These are phyloP conservation scores for Sanghuangporus sanghuang DNA, from an alignment of 1,284 basidiomycete genomes.

Conservation along the genomic window DNA sequence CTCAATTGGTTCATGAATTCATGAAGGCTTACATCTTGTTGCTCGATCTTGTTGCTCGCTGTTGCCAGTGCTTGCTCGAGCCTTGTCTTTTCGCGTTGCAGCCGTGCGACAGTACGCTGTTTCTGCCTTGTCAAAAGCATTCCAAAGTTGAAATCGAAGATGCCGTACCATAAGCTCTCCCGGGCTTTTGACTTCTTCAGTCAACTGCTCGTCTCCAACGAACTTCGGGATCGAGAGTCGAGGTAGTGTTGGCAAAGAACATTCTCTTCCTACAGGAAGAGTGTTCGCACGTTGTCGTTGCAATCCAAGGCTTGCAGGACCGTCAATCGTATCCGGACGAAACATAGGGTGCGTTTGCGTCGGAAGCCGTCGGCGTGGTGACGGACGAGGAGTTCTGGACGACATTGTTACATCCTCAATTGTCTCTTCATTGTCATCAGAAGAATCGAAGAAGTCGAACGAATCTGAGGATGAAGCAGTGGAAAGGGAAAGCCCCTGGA, in stretches of 20 bases:
- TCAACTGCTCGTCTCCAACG: neutral
- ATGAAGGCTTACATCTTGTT: neutral
- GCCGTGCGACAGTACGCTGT: neutral
- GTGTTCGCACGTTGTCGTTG: neutral
- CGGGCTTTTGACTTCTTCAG: neutral
- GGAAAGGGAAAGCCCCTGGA: neutral
- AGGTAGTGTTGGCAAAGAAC: neutral
- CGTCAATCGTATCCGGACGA: neutral
- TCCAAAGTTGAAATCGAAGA: neutral
- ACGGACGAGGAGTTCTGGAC: neutral
- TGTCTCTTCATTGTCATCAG: neutral
- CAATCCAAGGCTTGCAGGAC: neutral
- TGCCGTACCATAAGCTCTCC: neutral
- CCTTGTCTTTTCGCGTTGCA: constrained; percentile 4
- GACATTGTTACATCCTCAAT: neutral
- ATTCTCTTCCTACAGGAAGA: neutral
- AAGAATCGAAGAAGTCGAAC: neutral
- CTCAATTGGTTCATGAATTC: neutral
- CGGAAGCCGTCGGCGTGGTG: neutral
- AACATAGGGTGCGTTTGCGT: neutral
- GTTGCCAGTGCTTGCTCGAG: neutral
- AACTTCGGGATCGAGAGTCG: neutral
- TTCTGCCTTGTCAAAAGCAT: neutral
- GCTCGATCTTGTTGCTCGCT: neutral
- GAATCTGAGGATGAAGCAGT: neutral